Base-by-base conservation (phyloP, 1,284 basidiomycete genomes). In the Trichosporon coremiiforme region DNA sequence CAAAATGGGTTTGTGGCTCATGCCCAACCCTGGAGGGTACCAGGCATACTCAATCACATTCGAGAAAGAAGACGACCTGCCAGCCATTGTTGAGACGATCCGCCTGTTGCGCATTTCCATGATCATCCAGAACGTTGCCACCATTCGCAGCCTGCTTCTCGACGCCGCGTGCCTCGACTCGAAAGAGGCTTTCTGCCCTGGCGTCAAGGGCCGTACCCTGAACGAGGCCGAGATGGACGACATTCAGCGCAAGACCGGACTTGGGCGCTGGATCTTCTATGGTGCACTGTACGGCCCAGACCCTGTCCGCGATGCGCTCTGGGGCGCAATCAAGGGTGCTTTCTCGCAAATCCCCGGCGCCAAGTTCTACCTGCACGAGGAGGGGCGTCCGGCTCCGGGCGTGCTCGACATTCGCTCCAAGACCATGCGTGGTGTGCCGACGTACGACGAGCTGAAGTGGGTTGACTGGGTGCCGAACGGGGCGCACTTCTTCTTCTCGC, bases 401-500 rank as follows among this genome's bases (percentile, higher is more conserved):
- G 68, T 69, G 4, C 65, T 69, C n/a, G 68, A 69, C 10, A 53
- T 69, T 15, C 65, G 68, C 33, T 25, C 57, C 10, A 69, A 69
- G 68, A 66, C 65, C 9, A 66, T 66, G 65, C 29, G 55, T 33
- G 68, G 68, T 13, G 22, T 69, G 15, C 68, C 68, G 29, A 66
- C 65, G 3, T 69, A 65, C 60, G 68, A 69, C 31, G 68, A 69
- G 65, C 65, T 69, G 22, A 63, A 69, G 65, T 69, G 68, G 68
- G 65, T 69, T 20, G 31, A 63, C 65, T 69, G 68, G 68, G 55
- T 65, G 17, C 68, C 68, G 13, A 66, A 66, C 62, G 68, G 68
- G 1, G 68, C 68, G 25, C 68, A 70, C 35, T 66, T 66, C 50
- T 70, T 66, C 68, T 70, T 70, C 68, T 66, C 68, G n/a, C 68